A percentile compares a stretch with the other conserved stretches of the same genome.
Evolutionary conservation across 768 basidiomycete species (phyloP).

Genomic region (Psilocybe cubensis): DNA sequence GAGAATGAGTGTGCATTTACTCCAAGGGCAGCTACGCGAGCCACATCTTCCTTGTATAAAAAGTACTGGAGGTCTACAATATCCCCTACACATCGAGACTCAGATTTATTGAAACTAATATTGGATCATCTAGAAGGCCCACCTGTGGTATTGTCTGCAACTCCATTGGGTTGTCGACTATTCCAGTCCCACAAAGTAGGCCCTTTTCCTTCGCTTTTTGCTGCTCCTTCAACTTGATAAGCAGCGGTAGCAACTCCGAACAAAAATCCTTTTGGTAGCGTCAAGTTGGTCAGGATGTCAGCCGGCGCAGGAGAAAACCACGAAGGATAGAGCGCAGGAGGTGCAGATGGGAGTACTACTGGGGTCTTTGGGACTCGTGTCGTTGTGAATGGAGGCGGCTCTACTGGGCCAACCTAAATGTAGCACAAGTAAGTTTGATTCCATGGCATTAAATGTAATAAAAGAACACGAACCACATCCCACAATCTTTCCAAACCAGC

Average conservation of each 20-base stretch:
- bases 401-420: constrained; percentile 45
- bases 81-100: constrained; percentile 36
- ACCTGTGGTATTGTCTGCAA: constrained; percentile 50
- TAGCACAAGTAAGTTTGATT: no score
- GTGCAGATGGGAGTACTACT: constrained; percentile 43
- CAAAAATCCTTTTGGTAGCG: constrained; percentile 49
- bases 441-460: background rate
- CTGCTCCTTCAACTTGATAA: constrained; percentile 58
- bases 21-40: constrained; percentile 52
- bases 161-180: constrained; percentile 43
- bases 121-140: background rate
- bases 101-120: background rate
- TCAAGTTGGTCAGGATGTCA: constrained; percentile 45
- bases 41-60: constrained; percentile 55
- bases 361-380: constrained; percentile 41
- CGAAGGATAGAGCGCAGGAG: constrained; percentile 47
- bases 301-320: constrained; percentile 50
- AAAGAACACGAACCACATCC: constrained; percentile 37
- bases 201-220: constrained; percentile 51
- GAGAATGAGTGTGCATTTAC: constrained; percentile 57
- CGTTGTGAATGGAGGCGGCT: constrained; percentile 49
- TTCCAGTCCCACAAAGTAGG: constrained; percentile 56
- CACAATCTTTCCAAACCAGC: constrained; percentile 42
- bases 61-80: constrained; percentile 53
- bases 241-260: constrained; percentile 58